Evolutionary conservation across 495 filamentous ascomycete species (phyloP).

Genomic region (Bryoglossum gracile): DNA sequence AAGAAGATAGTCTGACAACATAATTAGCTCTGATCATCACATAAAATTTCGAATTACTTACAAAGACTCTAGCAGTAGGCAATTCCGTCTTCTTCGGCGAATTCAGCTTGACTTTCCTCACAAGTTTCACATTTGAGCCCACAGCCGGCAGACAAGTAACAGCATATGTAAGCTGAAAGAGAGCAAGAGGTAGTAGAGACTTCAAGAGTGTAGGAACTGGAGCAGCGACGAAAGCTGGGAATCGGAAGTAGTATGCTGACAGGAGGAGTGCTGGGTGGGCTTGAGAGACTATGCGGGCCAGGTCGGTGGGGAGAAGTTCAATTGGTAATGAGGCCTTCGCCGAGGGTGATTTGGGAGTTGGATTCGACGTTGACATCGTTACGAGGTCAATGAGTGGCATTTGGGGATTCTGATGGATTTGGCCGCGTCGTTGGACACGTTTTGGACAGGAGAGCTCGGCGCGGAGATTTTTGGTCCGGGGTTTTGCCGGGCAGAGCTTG

Average conservation of each 20-base stretch:
- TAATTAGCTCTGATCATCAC: conserved; percentile 11
- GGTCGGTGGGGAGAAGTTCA: conserved; percentile 24
- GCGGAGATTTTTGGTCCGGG: too few relatives aligned
- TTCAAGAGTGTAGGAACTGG: conserved; percentile 58
- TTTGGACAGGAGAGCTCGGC: too few relatives aligned
- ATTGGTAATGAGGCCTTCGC: conserved; percentile 18
- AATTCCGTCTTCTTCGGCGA: conserved; percentile 37
- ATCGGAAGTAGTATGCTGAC: conserved; percentile 49
- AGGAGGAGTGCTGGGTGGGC: conserved; percentile 62
- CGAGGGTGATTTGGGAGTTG: not conserved
- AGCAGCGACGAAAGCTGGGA: conserved; percentile 60
- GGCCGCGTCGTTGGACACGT: conserved; percentile 1
- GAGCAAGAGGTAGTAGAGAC: conserved; percentile 52
- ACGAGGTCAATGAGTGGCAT: conserved; percentile 26
- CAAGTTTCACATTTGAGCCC: conserved; percentile 32
- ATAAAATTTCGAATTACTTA: too few relatives aligned
- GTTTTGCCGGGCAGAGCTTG: too few relatives aligned
- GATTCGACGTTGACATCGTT: conserved; percentile 20
- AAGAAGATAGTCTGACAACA: conserved; percentile 50
- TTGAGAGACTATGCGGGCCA: conserved; percentile 30
- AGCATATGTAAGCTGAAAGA: conserved; percentile 61
- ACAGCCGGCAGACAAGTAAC: conserved; percentile 66
- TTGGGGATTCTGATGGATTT: conserved; percentile 1
- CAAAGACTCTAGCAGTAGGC: conserved; percentile 29
- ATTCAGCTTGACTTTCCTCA: conserved; percentile 31